A percentile compares a stretch with the other conserved stretches of the same genome.
These are phyloP conservation scores for Picea glauca DNA, from an alignment of 75 land plant species.

Conservation along the genomic window DNA sequence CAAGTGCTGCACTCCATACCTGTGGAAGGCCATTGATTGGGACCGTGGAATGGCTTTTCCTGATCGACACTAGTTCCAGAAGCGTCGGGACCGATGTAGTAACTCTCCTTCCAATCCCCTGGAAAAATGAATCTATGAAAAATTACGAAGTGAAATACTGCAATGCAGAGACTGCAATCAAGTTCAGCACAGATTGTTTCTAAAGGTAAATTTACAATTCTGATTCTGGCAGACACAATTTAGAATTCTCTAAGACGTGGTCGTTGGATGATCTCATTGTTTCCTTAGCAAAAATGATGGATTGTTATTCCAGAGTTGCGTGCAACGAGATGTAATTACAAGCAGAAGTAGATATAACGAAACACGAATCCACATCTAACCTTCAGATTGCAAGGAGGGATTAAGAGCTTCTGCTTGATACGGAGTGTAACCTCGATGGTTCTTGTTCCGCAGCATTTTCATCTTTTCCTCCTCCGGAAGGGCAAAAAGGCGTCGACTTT, in stretches of 20 bases:
- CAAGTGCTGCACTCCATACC: slow-evolving; percentile 30
- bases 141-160: not conserved
- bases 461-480: slow-evolving; percentile 69
- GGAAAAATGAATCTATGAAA: not conserved
- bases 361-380: slow-evolving; percentile 14
- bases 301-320: not conserved
- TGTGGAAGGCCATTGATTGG: slow-evolving; percentile 83
- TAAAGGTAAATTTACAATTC: too few relatives aligned
- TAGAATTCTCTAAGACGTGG: too few relatives aligned
- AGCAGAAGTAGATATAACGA: not conserved
- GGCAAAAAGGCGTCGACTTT: slow-evolving; percentile 65
- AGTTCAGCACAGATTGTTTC: not conserved
- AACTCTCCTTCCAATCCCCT: slow-evolving; percentile 97
- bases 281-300: not conserved
- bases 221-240: too few relatives aligned
- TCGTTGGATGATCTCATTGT: too few relatives aligned
- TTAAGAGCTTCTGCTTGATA: slow-evolving; percentile 67
- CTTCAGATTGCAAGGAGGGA: slow-evolving; percentile 44
- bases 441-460: slow-evolving; percentile 44
- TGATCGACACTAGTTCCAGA: not conserved
- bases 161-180: not conserved
- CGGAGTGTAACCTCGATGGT: slow-evolving; percentile 77
- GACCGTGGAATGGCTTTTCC: not conserved
- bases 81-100: slow-evolving; percentile 60
- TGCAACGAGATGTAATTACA: not conserved